Evolutionary conservation across 306 rosid species (phyloP), one percentile per base, ranked within the genome.

Genomic region (Acacia melanoxylon): DNA sequence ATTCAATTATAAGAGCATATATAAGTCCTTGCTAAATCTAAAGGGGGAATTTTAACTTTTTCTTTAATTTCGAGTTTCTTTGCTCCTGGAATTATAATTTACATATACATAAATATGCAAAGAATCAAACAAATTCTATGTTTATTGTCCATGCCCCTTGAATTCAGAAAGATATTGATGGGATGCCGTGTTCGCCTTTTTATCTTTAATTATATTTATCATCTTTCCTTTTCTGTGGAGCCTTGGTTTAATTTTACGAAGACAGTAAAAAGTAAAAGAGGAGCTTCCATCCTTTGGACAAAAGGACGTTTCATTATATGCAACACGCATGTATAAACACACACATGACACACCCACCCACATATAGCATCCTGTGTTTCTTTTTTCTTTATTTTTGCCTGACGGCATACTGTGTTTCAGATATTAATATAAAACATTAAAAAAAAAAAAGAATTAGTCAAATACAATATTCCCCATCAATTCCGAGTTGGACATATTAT

Each of bases 41-140:
- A 77, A 66, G 49, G 59, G 62, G 52, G 52, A 56, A 54, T 65
- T 80, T 80, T 66, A 80, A 31, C 44, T 20, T 27, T 41, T 63
- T 56, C 63, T 54, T 29, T 51, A 37, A 37, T 35, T 51, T 76
- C 19, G 29, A 45, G 81, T 67, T 67, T 45, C 35, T 78, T 54
- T 52, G 15, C 67, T 56, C 59, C 63, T n/a, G 8, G 17, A 44
- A 14, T 44, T 71, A 22, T 37, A 42, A 44, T 70, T 56, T 7
- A 11, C 9, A 27, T 24, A 48, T 14, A 46, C 51, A 46, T 46
- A 15, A 5, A 42, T 24, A 42, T 24, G 8, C 13, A 71, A 8
- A 42, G 13, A n/a, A 41, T 25, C 4, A 45, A 37, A 37, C 0
- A 37, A 37, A 48, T 11, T 45, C 15, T 45, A 45, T 45, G 19